Evolutionary conservation across 768 basidiomycete species (phyloP).

Genomic region (Tulasnella sp.): DNA sequence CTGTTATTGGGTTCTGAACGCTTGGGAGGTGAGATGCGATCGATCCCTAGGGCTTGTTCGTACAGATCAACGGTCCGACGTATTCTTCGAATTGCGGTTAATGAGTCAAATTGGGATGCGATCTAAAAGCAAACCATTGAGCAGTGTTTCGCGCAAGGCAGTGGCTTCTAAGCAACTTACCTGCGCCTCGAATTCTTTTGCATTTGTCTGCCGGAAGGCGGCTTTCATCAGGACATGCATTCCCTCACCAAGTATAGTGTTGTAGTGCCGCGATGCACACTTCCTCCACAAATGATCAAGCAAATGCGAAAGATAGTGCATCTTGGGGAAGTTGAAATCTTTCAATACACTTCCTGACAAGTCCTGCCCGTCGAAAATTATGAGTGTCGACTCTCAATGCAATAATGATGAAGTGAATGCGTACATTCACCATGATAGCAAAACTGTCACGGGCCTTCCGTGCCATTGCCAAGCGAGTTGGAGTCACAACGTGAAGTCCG

Average conservation of each 20-base stretch:
- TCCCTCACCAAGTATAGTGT: conserved; percentile 5
- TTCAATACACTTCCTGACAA: not conserved
- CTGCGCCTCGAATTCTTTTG: conserved; percentile 12
- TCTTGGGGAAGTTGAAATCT: conserved; percentile 9
- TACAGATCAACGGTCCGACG: not conserved
- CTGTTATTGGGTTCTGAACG: not conserved
- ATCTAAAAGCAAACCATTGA: not conserved
- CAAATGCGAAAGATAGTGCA: not conserved
- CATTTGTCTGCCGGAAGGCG: conserved; percentile 13
- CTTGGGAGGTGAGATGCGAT: not conserved
- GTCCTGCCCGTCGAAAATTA: not conserved
- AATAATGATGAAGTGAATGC: not conserved
- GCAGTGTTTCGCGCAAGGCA: not conserved
- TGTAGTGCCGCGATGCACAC: not conserved
- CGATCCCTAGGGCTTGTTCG: not conserved
- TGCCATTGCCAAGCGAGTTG: not conserved
- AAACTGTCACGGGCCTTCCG: not conserved
- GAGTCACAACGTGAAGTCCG: not conserved
- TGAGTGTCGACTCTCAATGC: not conserved
- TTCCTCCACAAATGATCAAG: not conserved
- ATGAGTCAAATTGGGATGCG: not conserved
- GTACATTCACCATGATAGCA: not conserved
- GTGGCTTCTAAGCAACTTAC: not conserved
- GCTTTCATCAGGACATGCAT: conserved; percentile 16
- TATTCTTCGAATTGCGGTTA: not conserved